Evolutionary conservation across 2,329 filamentous ascomycete species (phyloP), one percentile per base, ranked within the genome.

Genomic region (Fusarium camptoceras): DNA sequence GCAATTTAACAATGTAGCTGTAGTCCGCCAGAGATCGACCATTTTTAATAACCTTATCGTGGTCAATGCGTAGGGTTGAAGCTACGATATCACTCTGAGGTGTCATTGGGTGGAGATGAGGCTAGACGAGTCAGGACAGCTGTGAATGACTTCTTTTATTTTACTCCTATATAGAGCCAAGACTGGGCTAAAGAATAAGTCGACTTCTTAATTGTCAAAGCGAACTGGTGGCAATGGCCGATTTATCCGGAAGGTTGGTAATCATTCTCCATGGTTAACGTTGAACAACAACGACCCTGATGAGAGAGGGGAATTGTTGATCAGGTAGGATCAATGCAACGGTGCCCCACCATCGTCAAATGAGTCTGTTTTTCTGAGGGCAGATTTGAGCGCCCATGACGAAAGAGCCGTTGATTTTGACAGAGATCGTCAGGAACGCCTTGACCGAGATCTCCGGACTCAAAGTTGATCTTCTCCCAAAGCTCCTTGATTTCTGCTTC

Each of bases 381-480:
- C 61, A 64, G 39, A 64, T 41, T 46, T 46, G 30, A 59, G 61
- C 59, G 61, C 61, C 44, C 51, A 50, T 37, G 22, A 61, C 25
- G 27, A 15, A 56, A 27, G 14, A 15, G 18, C 25, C 30, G 22
- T 41, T 24, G 24, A n/a, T 41, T 25, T 5, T 20, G 49, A 42
- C 31, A 51, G 11, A 25, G 49, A 51, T 51, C 49, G 31, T 51
- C 49, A 51, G 49, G 49, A 41, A 51, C 49, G 16, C 31, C 22
- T 12, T 41, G 31, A n/a, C 34, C 30, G 14, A 28, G 24, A 51
- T 41, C 12, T 27, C 31, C 16, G 25, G 12, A 25, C 20, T 7
- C 24, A 27, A n/a, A 20, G 9, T 16, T 27, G 34, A 41, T 27
- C 34, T 51, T 20, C 9, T n/a, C 8, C 10, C 22, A 41, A 8